Evolutionary conservation across 2,329 filamentous ascomycete species (phyloP).

Genomic region (Fusarium compactum): DNA sequence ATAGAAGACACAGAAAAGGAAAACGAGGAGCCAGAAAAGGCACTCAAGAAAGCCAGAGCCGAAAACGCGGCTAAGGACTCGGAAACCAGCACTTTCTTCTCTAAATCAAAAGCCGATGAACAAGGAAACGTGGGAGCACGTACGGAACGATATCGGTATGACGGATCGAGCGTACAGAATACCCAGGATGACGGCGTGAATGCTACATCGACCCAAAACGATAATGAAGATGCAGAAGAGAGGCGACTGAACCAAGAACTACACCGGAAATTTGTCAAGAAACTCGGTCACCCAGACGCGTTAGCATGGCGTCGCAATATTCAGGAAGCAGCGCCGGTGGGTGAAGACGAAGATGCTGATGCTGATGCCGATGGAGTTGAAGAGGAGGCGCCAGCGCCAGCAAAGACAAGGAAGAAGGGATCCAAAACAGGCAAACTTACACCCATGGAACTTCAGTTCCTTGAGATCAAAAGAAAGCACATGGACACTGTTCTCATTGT

Average conservation of each 20-base stretch:
- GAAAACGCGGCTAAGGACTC: slow-evolving; percentile 55
- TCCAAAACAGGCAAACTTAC: slow-evolving; percentile 83
- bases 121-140: slow-evolving; percentile 51
- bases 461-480: slow-evolving; percentile 93
- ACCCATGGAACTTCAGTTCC: slow-evolving; percentile 91
- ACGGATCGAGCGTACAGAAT: slow-evolving; percentile 56
- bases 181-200: slow-evolving; percentile 47
- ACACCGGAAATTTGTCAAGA: slow-evolving; percentile 89
- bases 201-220: slow-evolving; percentile 44
- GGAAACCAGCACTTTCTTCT: slow-evolving; percentile 53
- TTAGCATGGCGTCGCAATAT: slow-evolving; percentile 73
- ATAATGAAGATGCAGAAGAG: slow-evolving; percentile 64
- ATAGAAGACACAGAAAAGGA: slow-evolving; percentile 60
- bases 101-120: slow-evolving; percentile 30
- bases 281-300: slow-evolving; percentile 87
- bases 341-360: slow-evolving; percentile 70
- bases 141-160: slow-evolving; percentile 66
- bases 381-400: slow-evolving; percentile 56
- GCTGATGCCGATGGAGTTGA: slow-evolving; percentile 69
- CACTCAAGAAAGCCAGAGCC: slow-evolving; percentile 60
- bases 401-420: slow-evolving; percentile 74
- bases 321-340: slow-evolving; percentile 65
- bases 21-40: slow-evolving; percentile 56
- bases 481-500: slow-evolving; percentile 91
- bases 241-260: slow-evolving; percentile 74